These are phyloP conservation scores for Suaeda aralocaspica DNA, from an alignment of 148 eudicot species.

Conservation along the genomic window DNA sequence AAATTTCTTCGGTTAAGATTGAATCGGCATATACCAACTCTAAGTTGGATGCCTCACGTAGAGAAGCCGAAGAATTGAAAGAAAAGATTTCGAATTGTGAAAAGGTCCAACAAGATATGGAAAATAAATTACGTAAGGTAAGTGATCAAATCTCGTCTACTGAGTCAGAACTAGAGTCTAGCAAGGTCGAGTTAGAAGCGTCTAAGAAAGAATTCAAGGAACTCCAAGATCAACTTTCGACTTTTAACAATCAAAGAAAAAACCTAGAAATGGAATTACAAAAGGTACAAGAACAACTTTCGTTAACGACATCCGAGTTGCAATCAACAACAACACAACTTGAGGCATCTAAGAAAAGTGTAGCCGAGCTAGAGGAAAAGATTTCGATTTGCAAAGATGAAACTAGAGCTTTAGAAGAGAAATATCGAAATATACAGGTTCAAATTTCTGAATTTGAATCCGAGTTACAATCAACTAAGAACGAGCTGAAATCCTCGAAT, in stretches of 20 bases:
- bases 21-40: neutral
- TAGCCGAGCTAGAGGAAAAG: constrained; percentile 11
- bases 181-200: constrained; percentile 12
- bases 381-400: constrained; percentile 6
- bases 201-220: constrained; percentile 20
- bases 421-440: neutral
- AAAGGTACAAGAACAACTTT: constrained; percentile 8
- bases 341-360: constrained; percentile 11
- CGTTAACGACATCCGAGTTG: neutral
- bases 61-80: constrained; percentile 14
- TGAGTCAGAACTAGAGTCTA: constrained; percentile 5
- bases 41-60: constrained; percentile 11
- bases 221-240: constrained; percentile 14
- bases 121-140: constrained; percentile 12
- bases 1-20: neutral
- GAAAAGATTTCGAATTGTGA: neutral
- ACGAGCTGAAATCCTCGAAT: neutral
- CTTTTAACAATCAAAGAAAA: neutral
- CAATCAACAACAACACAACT: neutral
- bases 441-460: neutral
- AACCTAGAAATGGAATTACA: constrained; percentile 7
- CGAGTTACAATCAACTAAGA: constrained; percentile 5
- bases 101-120: neutral
- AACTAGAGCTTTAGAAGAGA: neutral
- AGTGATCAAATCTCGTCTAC: neutral